Evolutionary conservation across 164 flowering plant species (phyloP).

Genomic region (Santalum album): DNA sequence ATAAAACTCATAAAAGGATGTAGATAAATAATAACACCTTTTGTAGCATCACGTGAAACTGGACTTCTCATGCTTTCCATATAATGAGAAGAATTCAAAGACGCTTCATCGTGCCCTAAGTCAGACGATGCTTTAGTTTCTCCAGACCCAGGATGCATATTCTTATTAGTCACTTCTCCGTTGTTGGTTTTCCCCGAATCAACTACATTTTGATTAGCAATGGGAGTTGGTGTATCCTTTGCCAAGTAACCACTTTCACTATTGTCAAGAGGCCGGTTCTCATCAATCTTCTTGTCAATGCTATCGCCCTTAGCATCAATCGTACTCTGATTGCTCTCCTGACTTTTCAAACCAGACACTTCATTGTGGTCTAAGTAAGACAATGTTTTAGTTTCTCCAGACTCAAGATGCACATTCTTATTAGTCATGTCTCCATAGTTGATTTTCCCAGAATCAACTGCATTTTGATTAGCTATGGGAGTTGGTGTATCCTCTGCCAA

Average conservation of each 20-base stretch:
- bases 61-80: neutral
- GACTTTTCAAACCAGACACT: neutral
- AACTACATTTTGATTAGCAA: slow-evolving; percentile 1
- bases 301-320: neutral
- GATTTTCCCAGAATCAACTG: neutral
- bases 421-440: slow-evolving; percentile 2
- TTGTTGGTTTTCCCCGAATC: neutral
- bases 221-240: neutral
- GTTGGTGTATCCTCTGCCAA: neutral
- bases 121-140: neutral
- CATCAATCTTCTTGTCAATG: neutral
- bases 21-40: neutral
- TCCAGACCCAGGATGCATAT: slow-evolving; percentile 9
- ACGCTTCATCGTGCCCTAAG: neutral
- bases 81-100: neutral
- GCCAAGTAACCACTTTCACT: neutral
- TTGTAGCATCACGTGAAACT: neutral
- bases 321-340: neutral
- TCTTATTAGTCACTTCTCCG: slow-evolving; percentile 5
- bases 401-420: slow-evolving; percentile 8
- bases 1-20: neutral
- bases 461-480: slow-evolving; percentile 1
- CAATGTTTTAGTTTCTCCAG: slow-evolving; percentile 3
- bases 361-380: neutral
- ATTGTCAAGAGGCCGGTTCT: neutral